Conservation (phyloP, 176 grass and related monocot genomes). For the Oryza glumipatula region DNA sequence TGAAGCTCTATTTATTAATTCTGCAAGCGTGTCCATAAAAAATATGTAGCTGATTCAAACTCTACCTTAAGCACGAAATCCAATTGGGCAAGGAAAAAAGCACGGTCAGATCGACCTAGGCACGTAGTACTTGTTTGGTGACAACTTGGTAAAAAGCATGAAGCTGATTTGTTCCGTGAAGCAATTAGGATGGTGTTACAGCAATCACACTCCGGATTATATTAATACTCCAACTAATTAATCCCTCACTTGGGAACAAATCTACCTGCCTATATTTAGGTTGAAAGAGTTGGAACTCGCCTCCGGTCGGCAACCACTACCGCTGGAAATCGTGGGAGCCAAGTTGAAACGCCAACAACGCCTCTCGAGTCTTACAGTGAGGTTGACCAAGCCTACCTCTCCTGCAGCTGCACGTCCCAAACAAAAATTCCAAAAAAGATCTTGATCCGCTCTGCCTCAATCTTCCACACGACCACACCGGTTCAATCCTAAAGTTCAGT, state of each 20-base stretch:
- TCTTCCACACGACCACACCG: not conserved
- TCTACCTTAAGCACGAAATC: not conserved
- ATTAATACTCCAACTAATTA: not conserved
- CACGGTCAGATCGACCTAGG: not conserved
- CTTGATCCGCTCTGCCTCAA: not conserved
- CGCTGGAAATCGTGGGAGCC: not conserved
- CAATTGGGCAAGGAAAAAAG: not conserved
- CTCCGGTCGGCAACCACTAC: constrained; percentile 18
- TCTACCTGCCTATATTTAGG: not conserved
- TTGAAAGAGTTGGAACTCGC: not conserved
- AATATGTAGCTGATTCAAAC: too few relatives aligned
- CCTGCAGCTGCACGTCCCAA: not conserved
- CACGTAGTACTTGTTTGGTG: not conserved
- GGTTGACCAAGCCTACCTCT: constrained; percentile 6
- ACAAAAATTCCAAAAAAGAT: not conserved
- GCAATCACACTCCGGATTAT: not conserved
- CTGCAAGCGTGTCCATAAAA: too few relatives aligned
- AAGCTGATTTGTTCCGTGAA: not conserved
- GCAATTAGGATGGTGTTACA: not conserved
- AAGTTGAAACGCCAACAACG: not conserved
- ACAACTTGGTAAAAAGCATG: not conserved
- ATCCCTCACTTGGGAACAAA: constrained; percentile 3
- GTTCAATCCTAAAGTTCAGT: not conserved
- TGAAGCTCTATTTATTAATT: too few relatives aligned
- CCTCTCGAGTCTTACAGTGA: not conserved